phyloP scores from a whole-genome alignment of 805 yeast genomes.

The Candida hispaniensis region DNA sequence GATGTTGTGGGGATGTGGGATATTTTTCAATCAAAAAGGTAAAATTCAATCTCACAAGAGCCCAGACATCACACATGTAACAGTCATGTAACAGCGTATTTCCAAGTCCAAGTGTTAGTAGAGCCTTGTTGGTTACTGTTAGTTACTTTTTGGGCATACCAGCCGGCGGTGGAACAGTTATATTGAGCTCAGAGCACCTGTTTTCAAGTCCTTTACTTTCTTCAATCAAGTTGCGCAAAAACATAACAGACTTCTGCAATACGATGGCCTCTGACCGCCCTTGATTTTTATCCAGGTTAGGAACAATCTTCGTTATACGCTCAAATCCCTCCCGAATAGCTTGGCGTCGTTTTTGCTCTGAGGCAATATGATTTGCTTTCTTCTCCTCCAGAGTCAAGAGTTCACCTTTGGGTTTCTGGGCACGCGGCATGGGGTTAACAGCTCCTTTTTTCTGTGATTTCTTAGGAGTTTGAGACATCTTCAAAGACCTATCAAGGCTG shows the following conservation, averaged over 20 bases:
- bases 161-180: constrained; percentile 7
- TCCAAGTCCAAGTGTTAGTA: too few relatives aligned
- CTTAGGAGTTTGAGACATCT: constrained; percentile 11
- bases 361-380: constrained; percentile 64
- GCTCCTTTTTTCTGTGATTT: constrained; percentile 3
- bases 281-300: constrained; percentile 56
- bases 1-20: too few relatives aligned
- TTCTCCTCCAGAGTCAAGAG: constrained; percentile 28
- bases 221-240: constrained; percentile 24
- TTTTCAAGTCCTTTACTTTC: constrained; percentile 25
- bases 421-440: constrained; percentile 15
- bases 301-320: constrained; percentile 61
- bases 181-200: constrained; percentile 10
- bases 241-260: constrained; percentile 39
- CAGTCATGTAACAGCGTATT: too few relatives aligned
- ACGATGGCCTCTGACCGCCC: constrained; percentile 72
- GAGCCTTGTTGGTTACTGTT: too few relatives aligned
- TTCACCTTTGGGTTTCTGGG: constrained; percentile 18
- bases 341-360: constrained; percentile 79
- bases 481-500: too few relatives aligned
- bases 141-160: constrained; percentile 14
- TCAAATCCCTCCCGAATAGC: constrained; percentile 79
- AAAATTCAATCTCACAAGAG: too few relatives aligned
- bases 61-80: too few relatives aligned
- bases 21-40: too few relatives aligned